Percentiles rank a stretch among this genome's conserved stretches.
Evolutionary conservation across 2,329 filamentous ascomycete species (phyloP).

Genomic region (Furcasterigmium furcatum): DNA sequence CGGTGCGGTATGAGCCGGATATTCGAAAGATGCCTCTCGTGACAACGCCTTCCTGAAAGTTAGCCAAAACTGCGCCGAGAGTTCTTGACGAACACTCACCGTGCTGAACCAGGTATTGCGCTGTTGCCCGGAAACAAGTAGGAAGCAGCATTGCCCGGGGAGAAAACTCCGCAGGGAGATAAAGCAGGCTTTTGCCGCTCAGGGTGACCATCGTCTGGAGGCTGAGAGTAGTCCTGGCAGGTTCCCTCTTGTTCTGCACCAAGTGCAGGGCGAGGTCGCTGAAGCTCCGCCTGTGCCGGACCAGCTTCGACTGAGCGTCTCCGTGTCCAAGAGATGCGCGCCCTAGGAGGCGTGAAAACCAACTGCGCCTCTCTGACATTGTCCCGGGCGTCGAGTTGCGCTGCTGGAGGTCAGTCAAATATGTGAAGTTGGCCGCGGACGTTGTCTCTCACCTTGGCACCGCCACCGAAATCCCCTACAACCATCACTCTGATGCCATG

Average conservation of each 20-base stretch:
- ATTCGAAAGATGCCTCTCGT: constrained; percentile 62
- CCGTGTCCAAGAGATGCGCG: background rate
- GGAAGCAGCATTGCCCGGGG: constrained; percentile 56
- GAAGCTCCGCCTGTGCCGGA: constrained; percentile 42
- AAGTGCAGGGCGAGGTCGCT: constrained; percentile 50
- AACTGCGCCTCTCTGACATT: constrained; percentile 26
- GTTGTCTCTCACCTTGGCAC: constrained; percentile 1
- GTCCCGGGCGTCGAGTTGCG: constrained; percentile 1
- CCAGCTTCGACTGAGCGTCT: constrained; percentile 11
- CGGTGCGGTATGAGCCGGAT: constrained; percentile 52
- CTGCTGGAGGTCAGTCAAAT: background rate
- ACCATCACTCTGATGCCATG: constrained; percentile 46
- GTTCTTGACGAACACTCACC: constrained; percentile 31
- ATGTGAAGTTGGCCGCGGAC: too few species aligned
- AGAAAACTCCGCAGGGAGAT: constrained; percentile 57
- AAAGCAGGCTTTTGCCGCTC: constrained; percentile 60
- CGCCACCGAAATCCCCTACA: constrained; percentile 27
- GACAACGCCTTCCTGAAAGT: constrained; percentile 25
- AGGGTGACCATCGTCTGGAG: constrained; percentile 59
- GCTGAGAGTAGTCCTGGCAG: constrained; percentile 42
- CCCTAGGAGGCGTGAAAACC: constrained; percentile 33
- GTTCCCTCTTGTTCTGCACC: constrained; percentile 37
- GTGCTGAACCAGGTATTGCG: constrained; percentile 60
- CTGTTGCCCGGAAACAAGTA: constrained; percentile 63
- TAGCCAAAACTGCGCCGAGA: constrained; percentile 4